phyloP scores from a whole-genome alignment of 1,284 basidiomycete genomes.

The Singerocomus rubriflavus region DNA sequence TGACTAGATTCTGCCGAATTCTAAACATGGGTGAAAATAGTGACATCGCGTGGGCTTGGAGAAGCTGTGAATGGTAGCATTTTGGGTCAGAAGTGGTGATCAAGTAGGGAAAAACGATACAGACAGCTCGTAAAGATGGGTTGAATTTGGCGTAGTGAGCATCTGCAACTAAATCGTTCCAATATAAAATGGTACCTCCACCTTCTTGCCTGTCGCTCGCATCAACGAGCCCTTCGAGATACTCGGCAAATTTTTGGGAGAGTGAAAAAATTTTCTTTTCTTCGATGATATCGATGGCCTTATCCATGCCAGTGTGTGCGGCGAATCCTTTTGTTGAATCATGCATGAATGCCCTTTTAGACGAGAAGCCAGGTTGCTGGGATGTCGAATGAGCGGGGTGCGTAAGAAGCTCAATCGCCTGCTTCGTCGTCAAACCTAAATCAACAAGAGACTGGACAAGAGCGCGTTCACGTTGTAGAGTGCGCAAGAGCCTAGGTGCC shows the following conservation, averaged over 20 bases:
- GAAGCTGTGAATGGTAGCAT: constrained; percentile 44
- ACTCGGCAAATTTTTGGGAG: constrained; percentile 36
- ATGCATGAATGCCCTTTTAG: not conserved
- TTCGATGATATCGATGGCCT: constrained; percentile 24
- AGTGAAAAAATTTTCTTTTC: constrained; percentile 20
- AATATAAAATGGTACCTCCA: constrained; percentile 74
- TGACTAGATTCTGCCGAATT: constrained; percentile 69
- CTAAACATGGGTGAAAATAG: constrained; percentile 72
- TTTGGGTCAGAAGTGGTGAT: constrained; percentile 1
- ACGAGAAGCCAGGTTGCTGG: constrained; percentile 3
- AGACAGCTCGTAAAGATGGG: constrained; percentile 23
- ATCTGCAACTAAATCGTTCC: constrained; percentile 91
- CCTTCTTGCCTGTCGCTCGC: constrained; percentile 84
- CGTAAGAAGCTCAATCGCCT: constrained; percentile 73
- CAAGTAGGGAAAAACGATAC: not conserved
- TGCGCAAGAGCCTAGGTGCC: constrained; percentile 54
- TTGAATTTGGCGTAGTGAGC: constrained; percentile 57
- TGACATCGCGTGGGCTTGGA: constrained; percentile 73
- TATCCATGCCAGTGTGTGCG: constrained; percentile 2
- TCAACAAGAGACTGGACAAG: constrained; percentile 61
- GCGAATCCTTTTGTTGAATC: constrained; percentile 13
- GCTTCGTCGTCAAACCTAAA: constrained; percentile 57
- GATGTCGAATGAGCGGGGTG: constrained; percentile 42
- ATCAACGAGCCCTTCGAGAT: constrained; percentile 79
- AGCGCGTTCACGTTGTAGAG: constrained; percentile 71